Conservation (phyloP, 495 filamentous ascomycete genomes). For the Cudoniella acicularis region DNA sequence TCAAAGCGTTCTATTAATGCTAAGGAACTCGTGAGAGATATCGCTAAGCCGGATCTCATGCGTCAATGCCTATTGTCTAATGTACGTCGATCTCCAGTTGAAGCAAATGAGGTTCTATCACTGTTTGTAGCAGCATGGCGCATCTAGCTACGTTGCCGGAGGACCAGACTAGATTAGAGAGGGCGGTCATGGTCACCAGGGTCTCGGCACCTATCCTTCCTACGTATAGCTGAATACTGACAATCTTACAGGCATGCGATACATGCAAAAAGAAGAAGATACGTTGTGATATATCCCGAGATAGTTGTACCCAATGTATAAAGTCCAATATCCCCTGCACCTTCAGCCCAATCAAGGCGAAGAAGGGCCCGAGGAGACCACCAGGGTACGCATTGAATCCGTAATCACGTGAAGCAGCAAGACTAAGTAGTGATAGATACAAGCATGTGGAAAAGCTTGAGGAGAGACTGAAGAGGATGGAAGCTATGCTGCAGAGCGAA, state of each 20-base stretch:
- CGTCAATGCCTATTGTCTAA: slow-evolving; percentile 18
- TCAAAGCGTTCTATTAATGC: slow-evolving; percentile 20
- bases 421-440: slow-evolving; percentile 48
- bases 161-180: slow-evolving; percentile 20
- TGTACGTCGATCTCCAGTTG: slow-evolving; percentile 19
- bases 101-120: slow-evolving; percentile 20
- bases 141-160: slow-evolving; percentile 18
- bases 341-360: slow-evolving; percentile 96
- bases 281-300: slow-evolving; percentile 93
- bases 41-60: slow-evolving; percentile 20
- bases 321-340: slow-evolving; percentile 97
- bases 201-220: slow-evolving; percentile 18
- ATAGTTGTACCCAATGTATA: slow-evolving; percentile 90
- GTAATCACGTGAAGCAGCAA: not conserved
- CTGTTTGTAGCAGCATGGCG: slow-evolving; percentile 19
- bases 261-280: slow-evolving; percentile 99
- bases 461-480: slow-evolving; percentile 90
- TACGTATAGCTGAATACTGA: slow-evolving; percentile 20
- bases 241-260: slow-evolving; percentile 68
- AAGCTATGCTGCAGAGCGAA: slow-evolving; percentile 72
- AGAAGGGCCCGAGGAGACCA: slow-evolving; percentile 90
- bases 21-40: slow-evolving; percentile 22
- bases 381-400: slow-evolving; percentile 44
- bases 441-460: slow-evolving; percentile 97
- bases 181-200: slow-evolving; percentile 19